Conservation (phyloP, 306 rosid genomes). For the Medicago ruthenica region DNA sequence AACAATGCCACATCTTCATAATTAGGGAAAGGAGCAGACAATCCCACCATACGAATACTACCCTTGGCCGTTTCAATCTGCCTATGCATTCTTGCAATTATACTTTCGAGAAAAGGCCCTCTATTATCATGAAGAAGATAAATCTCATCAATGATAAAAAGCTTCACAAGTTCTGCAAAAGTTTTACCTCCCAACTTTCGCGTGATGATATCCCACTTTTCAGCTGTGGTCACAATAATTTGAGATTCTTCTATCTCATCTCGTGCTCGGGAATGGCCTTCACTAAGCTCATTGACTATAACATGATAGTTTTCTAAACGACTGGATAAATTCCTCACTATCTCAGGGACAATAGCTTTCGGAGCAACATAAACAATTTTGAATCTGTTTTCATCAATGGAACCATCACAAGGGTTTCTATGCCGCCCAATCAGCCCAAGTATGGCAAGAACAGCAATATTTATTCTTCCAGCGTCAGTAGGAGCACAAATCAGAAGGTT, state of each 20-base stretch:
- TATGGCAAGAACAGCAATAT: constrained; percentile 85
- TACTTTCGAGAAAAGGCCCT: constrained; percentile 95
- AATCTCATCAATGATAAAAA: constrained; percentile 86
- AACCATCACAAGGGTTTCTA: constrained; percentile 78
- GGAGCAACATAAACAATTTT: constrained; percentile 94
- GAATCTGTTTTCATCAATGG: constrained; percentile 59
- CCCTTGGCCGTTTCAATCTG: constrained; percentile 88
- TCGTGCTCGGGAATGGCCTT: constrained; percentile 80
- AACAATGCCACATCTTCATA: constrained; percentile 86
- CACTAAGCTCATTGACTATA: constrained; percentile 84
- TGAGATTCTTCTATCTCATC: constrained; percentile 92
- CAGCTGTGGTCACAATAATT: constrained; percentile 95
- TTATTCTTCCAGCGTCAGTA: constrained; percentile 93
- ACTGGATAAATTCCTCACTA: constrained; percentile 86
- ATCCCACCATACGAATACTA: constrained; percentile 86
- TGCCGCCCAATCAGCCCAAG: constrained; percentile 82
- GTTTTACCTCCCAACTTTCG: constrained; percentile 91
- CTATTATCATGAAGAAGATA: constrained; percentile 94
- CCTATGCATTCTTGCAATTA: constrained; percentile 89
- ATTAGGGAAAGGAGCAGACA: constrained; percentile 89
- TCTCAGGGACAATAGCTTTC: constrained; percentile 96
- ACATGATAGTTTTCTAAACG: constrained; percentile 73
- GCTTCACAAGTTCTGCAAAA: constrained; percentile 84
- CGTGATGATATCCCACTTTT: constrained; percentile 96
- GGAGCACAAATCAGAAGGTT: constrained; percentile 87